phyloP scores from a whole-genome alignment of 2,329 filamentous ascomycete genomes.

The Neofusicoccum parvum region DNA sequence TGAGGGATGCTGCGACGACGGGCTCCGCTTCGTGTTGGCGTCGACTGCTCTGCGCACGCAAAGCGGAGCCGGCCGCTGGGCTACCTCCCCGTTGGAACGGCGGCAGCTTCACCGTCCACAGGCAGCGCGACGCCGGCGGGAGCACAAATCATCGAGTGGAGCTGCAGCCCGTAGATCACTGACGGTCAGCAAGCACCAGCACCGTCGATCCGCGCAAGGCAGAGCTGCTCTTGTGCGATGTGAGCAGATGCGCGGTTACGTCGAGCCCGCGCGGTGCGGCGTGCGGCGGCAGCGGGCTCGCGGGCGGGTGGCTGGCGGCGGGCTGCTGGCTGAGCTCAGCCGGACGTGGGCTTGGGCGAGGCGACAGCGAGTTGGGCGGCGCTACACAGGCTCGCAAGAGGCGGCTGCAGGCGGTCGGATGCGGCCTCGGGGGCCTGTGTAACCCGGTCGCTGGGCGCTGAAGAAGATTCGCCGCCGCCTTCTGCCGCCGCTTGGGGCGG shows the following conservation, averaged over 20 bases:
- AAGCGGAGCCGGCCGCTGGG: neutral
- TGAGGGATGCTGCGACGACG: neutral
- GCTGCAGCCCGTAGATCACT: constrained; percentile 17
- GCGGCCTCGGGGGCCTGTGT: neutral
- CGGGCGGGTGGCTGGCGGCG: neutral
- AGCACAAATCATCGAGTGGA: neutral
- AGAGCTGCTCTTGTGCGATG: neutral
- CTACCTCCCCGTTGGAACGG: neutral
- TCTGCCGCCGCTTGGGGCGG: neutral
- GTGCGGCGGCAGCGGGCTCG: neutral
- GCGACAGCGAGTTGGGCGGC: no score
- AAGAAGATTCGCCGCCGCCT: constrained; percentile 1
- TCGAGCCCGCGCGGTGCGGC: neutral
- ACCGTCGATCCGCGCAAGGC: neutral
- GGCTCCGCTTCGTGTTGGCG: constrained; percentile 15
- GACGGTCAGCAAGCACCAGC: constrained; percentile 18
- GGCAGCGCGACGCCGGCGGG: no score
- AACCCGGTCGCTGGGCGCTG: constrained; percentile 13
- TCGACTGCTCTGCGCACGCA: neutral
- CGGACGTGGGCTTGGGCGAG: no score
- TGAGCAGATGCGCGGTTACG: constrained; percentile 15
- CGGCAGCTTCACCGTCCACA: no score
- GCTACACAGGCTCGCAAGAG: neutral
- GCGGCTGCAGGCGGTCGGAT: neutral
- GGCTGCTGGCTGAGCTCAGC: neutral